Evolutionary conservation across 2,329 filamentous ascomycete genomes (phyloP).

Genomic region (Chaetothyriales sp.): DNA sequence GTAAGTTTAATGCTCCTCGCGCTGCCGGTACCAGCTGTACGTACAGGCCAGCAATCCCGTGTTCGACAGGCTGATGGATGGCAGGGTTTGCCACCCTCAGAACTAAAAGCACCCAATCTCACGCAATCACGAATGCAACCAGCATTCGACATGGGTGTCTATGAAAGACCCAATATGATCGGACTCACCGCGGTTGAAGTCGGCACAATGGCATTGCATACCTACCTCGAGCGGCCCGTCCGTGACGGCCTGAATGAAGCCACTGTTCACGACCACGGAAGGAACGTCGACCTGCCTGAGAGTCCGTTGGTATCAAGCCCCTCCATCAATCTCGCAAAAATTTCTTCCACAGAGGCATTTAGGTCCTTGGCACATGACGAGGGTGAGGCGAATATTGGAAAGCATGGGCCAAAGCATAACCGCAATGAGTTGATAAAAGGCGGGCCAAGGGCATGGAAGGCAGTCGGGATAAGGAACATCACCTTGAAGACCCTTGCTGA

Average conservation of each 20-base stretch:
- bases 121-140: constrained; percentile 22
- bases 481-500: constrained; percentile 23
- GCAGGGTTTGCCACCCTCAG: neutral
- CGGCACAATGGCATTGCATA: constrained; percentile 33
- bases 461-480: constrained; percentile 29
- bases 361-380: constrained; percentile 24
- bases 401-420: constrained; percentile 24
- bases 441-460: constrained; percentile 28
- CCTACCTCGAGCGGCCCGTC: constrained; percentile 35
- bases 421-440: constrained; percentile 25
- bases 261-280: constrained; percentile 16
- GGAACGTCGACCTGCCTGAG: constrained; percentile 6
- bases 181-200: constrained; percentile 31
- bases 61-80: neutral
- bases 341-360: constrained; percentile 22
- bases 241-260: constrained; percentile 23
- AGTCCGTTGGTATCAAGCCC: constrained; percentile 13
- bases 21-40: constrained; percentile 1
- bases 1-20: neutral
- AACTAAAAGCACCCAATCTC: constrained; percentile 2
- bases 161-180: constrained; percentile 38
- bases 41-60: constrained; percentile 4
- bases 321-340: constrained; percentile 17
- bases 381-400: constrained; percentile 26
- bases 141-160: constrained; percentile 31